Evolutionary conservation across 371 early-diverging fungal species (phyloP).

Genomic region (Chytridiales sp.): DNA sequence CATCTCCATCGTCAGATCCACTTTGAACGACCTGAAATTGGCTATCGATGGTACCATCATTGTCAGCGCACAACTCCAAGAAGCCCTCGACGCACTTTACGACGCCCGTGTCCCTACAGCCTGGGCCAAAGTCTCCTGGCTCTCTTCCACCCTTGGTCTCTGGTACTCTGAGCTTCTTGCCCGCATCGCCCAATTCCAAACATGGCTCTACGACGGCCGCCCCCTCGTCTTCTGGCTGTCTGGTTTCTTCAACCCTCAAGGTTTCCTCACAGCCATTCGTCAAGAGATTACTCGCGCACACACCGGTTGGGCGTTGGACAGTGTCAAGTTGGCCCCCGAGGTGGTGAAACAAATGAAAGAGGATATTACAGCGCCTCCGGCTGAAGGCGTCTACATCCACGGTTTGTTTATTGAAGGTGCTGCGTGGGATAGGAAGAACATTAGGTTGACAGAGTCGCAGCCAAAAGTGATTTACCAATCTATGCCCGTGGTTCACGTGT

Average conservation of each 20-base stretch:
- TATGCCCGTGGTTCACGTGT: slow-evolving; percentile 60
- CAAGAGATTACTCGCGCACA: slow-evolving; percentile 60
- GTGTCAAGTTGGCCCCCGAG: slow-evolving; percentile 49
- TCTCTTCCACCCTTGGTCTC: slow-evolving; percentile 50
- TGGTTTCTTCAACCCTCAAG: slow-evolving; percentile 63
- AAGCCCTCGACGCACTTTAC: slow-evolving; percentile 57
- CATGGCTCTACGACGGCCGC: slow-evolving; percentile 59
- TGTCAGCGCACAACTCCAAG: slow-evolving; percentile 49
- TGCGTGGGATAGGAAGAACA: slow-evolving; percentile 62
- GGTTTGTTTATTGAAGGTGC: slow-evolving; percentile 65
- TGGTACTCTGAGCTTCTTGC: slow-evolving; percentile 57
- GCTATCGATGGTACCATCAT: slow-evolving; percentile 65
- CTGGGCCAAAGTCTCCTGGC: slow-evolving; percentile 60
- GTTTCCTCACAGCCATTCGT: slow-evolving; percentile 62
- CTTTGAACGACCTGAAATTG: slow-evolving; percentile 54
- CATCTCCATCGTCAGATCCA: slow-evolving; percentile 45
- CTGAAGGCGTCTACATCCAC: slow-evolving; percentile 62
- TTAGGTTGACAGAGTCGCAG: slow-evolving; percentile 55
- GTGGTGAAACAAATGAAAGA: slow-evolving; percentile 67
- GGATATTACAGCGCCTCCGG: slow-evolving; percentile 56
- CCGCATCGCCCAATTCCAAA: slow-evolving; percentile 52
- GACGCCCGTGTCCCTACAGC: slow-evolving; percentile 54
- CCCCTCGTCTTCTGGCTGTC: slow-evolving; percentile 59
- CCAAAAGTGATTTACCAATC: slow-evolving; percentile 56
- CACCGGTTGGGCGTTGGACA: slow-evolving; percentile 62